Percentiles rank a stretch among this genome's conserved stretches.
Conservation (phyloP, 768 basidiomycete genomes). For the Naganishia onofrii region DNA sequence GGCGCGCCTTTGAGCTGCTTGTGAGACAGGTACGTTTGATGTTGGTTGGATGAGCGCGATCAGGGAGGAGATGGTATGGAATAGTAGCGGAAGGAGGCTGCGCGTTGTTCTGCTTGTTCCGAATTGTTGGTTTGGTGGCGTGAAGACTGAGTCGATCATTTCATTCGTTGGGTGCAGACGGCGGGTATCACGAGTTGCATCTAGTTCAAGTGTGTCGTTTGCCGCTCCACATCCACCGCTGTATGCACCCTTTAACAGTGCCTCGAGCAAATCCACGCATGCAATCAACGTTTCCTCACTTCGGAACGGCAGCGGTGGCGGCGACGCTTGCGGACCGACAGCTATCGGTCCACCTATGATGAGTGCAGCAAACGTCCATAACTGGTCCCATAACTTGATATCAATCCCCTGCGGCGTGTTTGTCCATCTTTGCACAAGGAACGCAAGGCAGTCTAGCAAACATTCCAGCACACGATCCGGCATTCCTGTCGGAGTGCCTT, state of each 20-base stretch:
- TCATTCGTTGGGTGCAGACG: slow-evolving; percentile 8
- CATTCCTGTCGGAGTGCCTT: slow-evolving; percentile 54
- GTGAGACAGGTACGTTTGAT: slow-evolving; percentile 65
- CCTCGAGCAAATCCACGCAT: slow-evolving; percentile 65
- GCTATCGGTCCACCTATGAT: slow-evolving; percentile 58
- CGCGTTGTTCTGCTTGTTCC: background rate
- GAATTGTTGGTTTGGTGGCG: background rate
- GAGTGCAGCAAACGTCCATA: slow-evolving; percentile 72
- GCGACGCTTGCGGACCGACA: slow-evolving; percentile 65
- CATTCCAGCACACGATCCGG: slow-evolving; percentile 75
- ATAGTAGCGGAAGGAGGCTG: slow-evolving; percentile 69
- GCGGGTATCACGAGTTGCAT: background rate
- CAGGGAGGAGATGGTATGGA: slow-evolving; percentile 76
- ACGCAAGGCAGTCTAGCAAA: slow-evolving; percentile 61
- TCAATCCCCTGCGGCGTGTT: slow-evolving; percentile 54
- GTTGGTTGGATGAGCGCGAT: slow-evolving; percentile 56
- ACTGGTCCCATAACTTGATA: slow-evolving; percentile 71
- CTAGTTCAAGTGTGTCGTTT: background rate
- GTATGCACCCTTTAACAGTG: slow-evolving; percentile 59
- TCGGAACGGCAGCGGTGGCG: slow-evolving; percentile 58
- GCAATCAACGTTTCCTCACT: slow-evolving; percentile 81
- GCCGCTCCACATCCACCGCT: background rate
- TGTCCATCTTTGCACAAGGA: slow-evolving; percentile 76
- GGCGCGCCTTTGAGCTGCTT: slow-evolving; percentile 51
- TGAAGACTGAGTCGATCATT: slow-evolving; percentile 10